phyloP scores from a whole-genome alignment of 768 basidiomycete species.

The Bullera alba region DNA sequence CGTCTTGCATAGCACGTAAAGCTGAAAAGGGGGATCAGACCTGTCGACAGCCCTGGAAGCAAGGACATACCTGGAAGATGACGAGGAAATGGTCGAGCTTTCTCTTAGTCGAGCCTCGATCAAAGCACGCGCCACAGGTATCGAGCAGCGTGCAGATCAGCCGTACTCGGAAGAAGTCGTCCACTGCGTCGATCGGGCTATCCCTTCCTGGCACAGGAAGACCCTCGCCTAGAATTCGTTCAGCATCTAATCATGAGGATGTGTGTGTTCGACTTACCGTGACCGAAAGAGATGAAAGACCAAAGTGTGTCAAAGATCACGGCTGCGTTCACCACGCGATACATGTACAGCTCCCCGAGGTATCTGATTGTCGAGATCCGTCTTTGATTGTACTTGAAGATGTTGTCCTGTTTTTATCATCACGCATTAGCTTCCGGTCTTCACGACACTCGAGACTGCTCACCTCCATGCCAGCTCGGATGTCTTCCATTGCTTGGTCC shows the following conservation, averaged over 20 bases:
- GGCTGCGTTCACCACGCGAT: slow-evolving; percentile 76
- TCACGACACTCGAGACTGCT: background rate
- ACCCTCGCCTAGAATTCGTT: too few relatives aligned
- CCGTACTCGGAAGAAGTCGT: slow-evolving; percentile 92
- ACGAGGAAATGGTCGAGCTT: slow-evolving; percentile 86
- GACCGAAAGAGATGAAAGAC: slow-evolving; percentile 90
- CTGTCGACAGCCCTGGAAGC: background rate
- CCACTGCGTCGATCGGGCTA: slow-evolving; percentile 76
- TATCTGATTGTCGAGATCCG: slow-evolving; percentile 87
- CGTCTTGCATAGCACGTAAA: slow-evolving; percentile 84
- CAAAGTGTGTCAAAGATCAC: slow-evolving; percentile 91
- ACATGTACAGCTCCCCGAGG: slow-evolving; percentile 94
- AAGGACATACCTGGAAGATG: slow-evolving; percentile 74
- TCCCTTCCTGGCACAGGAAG: slow-evolving; percentile 71
- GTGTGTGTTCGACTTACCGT: slow-evolving; percentile 53
- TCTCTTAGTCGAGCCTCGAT: slow-evolving; percentile 81
- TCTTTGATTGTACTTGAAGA: slow-evolving; percentile 91
- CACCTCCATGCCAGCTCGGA: slow-evolving; percentile 75
- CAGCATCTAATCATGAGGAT: background rate
- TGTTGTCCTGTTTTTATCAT: slow-evolving; percentile 62
- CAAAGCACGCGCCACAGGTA: slow-evolving; percentile 96
- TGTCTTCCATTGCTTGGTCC: slow-evolving; percentile 90
- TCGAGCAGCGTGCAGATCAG: slow-evolving; percentile 87
- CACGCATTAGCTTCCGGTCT: background rate
- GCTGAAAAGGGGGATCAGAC: slow-evolving; percentile 41